These are phyloP conservation scores for Stemphylium beticola DNA, from an alignment of 2,329 filamentous ascomycete species.

Conservation along the genomic window DNA sequence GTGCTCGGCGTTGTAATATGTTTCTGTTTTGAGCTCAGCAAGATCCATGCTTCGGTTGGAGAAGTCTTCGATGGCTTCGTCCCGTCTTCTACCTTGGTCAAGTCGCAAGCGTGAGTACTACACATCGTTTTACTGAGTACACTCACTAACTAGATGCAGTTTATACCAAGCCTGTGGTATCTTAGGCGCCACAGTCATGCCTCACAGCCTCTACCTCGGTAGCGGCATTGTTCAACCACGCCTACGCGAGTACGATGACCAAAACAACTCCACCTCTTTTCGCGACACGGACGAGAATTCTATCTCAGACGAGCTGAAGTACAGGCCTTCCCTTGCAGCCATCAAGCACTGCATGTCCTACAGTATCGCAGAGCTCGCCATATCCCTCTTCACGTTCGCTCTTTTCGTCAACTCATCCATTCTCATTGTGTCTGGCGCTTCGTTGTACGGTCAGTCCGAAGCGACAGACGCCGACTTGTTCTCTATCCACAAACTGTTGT, in stretches of 20 bases:
- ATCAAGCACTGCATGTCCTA: constrained; percentile 76
- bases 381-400: constrained; percentile 81
- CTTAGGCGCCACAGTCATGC: constrained; percentile 73
- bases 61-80: constrained; percentile 62
- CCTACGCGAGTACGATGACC: constrained; percentile 44
- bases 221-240: constrained; percentile 63
- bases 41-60: constrained; percentile 58
- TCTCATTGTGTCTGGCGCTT: constrained; percentile 79
- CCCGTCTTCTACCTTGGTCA: constrained; percentile 59
- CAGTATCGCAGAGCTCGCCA: constrained; percentile 71
- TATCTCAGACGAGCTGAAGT: constrained; percentile 57
- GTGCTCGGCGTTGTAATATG: constrained; percentile 63
- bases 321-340: constrained; percentile 74
- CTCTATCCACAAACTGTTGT: constrained; percentile 77
- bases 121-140: not conserved
- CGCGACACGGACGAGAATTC: constrained; percentile 22
- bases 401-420: constrained; percentile 86
- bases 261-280: constrained; percentile 2
- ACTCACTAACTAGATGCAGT: constrained; percentile 34
- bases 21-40: constrained; percentile 63
- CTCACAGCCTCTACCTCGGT: constrained; percentile 65
- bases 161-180: constrained; percentile 74
- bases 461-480: constrained; percentile 79
- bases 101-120: constrained; percentile 55
- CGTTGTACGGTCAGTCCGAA: constrained; percentile 66